Conservation (phyloP, 2,329 filamentous ascomycete species). For the Alternaria sp. region DNA sequence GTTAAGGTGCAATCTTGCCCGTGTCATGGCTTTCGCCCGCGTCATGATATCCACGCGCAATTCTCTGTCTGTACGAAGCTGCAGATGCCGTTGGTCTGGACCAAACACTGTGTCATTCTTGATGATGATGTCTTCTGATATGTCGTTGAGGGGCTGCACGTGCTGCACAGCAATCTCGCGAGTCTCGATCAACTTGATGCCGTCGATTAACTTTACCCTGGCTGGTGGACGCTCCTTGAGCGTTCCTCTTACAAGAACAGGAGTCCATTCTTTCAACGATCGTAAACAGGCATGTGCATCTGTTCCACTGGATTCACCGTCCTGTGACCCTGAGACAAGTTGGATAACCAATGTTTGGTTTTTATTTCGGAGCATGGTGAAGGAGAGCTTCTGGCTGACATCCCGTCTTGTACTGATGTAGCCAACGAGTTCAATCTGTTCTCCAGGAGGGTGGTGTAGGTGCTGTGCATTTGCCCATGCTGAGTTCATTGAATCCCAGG, state of each 20-base stretch:
- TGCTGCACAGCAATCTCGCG: conserved; percentile 69
- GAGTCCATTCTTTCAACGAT: conserved; percentile 59
- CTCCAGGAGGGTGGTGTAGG: conserved; percentile 3
- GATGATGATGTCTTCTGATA: conserved; percentile 79
- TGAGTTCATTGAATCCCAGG: conserved; percentile 43
- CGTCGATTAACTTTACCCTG: conserved; percentile 41
- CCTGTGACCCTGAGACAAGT: conserved; percentile 56
- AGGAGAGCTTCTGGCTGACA: conserved; percentile 73
- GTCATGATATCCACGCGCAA: conserved; percentile 75
- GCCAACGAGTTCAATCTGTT: conserved; percentile 55
- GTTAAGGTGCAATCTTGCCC: conserved; percentile 64
- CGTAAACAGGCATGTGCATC: conserved; percentile 52
- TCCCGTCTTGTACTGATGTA: conserved; percentile 75
- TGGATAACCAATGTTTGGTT: conserved; percentile 58
- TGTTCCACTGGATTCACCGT: conserved; percentile 25
- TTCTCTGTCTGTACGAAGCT: conserved; percentile 76
- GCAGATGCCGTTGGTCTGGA: conserved; percentile 78
- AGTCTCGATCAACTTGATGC: conserved; percentile 44
- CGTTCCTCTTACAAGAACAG: conserved; percentile 62
- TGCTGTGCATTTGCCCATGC: conserved; percentile 40
- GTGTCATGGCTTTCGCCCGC: conserved; percentile 67
- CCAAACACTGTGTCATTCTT: conserved; percentile 77
- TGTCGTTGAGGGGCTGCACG: conserved; percentile 74
- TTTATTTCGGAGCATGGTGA: conserved; percentile 66
- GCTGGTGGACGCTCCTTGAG: conserved; percentile 54